phyloP scores from a whole-genome alignment of 768 basidiomycete genomes.

The Sistotremastrum niveocremeum region DNA sequence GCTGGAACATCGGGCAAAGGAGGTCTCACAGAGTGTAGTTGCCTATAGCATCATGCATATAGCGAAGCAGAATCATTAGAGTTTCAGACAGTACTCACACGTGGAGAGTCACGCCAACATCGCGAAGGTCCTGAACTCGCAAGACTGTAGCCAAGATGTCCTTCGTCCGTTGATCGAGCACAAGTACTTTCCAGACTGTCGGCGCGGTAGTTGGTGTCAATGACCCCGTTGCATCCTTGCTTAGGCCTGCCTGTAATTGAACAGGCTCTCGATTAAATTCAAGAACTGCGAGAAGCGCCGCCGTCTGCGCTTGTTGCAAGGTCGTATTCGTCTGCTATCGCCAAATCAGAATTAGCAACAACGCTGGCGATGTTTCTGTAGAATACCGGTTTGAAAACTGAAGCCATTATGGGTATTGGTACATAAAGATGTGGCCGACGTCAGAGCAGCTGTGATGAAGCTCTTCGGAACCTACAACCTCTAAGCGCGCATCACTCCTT shows the following conservation, averaged over 20 bases:
- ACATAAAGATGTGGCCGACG: too few species aligned
- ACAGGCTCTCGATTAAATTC: slow-evolving; percentile 50
- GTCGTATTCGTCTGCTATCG: slow-evolving; percentile 29
- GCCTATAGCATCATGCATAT: slow-evolving; percentile 34
- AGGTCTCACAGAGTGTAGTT: slow-evolving; percentile 81
- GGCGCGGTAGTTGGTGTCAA: slow-evolving; percentile 44
- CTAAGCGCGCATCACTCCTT: too few species aligned
- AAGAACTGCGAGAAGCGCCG: slow-evolving; percentile 71
- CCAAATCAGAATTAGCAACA: too few species aligned
- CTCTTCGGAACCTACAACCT: too few species aligned
- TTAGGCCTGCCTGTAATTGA: slow-evolving; percentile 16
- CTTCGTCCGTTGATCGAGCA: slow-evolving; percentile 90
- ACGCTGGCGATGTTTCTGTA: background rate
- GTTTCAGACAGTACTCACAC: slow-evolving; percentile 47
- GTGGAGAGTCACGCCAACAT: slow-evolving; percentile 94
- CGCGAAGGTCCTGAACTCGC: slow-evolving; percentile 90
- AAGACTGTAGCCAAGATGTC: slow-evolving; percentile 92
- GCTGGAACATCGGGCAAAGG: slow-evolving; percentile 91
- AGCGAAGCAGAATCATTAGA: background rate
- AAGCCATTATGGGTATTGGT: too few species aligned
- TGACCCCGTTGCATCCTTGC: slow-evolving; percentile 31
- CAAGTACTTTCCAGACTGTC: slow-evolving; percentile 91
- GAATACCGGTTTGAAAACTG: too few species aligned
- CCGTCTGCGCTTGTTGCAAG: slow-evolving; percentile 80
- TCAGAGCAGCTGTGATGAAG: too few species aligned